These are phyloP conservation scores for Didymella segeticola DNA, from an alignment of 2,329 filamentous ascomycete genomes.

Conservation along the genomic window DNA sequence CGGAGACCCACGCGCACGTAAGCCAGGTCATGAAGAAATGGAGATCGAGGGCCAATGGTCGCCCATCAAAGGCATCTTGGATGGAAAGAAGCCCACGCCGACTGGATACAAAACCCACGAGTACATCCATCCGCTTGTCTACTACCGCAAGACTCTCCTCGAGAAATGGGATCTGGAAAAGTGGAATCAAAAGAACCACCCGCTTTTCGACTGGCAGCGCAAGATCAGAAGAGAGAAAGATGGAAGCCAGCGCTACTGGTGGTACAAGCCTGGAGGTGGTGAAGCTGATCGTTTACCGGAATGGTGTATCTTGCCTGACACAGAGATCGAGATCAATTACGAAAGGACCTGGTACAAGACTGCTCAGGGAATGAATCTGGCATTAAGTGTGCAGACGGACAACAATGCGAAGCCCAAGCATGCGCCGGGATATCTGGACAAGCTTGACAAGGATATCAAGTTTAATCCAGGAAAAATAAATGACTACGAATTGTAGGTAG, in stretches of 20 bases:
- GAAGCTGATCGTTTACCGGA: background rate
- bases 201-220: background rate
- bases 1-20: conserved; percentile 48
- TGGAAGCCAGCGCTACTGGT: background rate
- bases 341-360: background rate
- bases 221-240: background rate
- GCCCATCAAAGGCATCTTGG: background rate
- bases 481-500: background rate
- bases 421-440: background rate
- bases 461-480: background rate
- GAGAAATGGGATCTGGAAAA: background rate
- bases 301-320: background rate
- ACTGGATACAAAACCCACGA: conserved; percentile 51
- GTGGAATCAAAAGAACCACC: background rate
- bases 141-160: conserved; percentile 30
- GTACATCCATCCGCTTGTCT: conserved; percentile 56
- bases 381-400: background rate
- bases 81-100: background rate
- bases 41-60: conserved; percentile 19
- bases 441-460: background rate
- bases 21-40: conserved; percentile 53
- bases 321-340: background rate
- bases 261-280: background rate
- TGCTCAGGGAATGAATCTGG: background rate
- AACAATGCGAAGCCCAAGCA: background rate